Evolutionary conservation across 495 filamentous ascomycete species (phyloP).

Genomic region (Daldinia decipiens): DNA sequence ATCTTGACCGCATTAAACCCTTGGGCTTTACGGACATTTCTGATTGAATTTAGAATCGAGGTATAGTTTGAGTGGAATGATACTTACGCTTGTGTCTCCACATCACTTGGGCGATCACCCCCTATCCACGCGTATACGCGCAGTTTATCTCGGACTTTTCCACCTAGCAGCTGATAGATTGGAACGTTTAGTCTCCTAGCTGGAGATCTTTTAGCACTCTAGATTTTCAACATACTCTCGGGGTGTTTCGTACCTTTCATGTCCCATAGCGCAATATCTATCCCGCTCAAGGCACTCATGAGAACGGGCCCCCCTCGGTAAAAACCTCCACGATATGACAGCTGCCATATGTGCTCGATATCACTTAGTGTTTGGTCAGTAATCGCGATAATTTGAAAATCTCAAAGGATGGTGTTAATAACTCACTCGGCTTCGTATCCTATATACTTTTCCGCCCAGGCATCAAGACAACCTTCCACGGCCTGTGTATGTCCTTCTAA

Average conservation of each 20-base stretch:
- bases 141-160: slow-evolving; percentile 77
- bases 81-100: slow-evolving; percentile 69
- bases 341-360: slow-evolving; percentile 86
- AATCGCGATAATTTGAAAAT: not conserved
- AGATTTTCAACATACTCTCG: not conserved
- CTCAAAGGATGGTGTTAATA: not conserved
- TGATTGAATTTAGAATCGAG: slow-evolving; percentile 32
- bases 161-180: slow-evolving; percentile 78
- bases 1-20: slow-evolving; percentile 81
- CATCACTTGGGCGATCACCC: slow-evolving; percentile 79
- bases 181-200: slow-evolving; percentile 71
- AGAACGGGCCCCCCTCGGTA: slow-evolving; percentile 87
- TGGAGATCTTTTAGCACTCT: slow-evolving; percentile 26
- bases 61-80: not conserved
- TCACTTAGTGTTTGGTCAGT: slow-evolving; percentile 61
- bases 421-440: slow-evolving; percentile 79
- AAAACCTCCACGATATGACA: slow-evolving; percentile 73
- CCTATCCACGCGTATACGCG: slow-evolving; percentile 90
- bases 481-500: slow-evolving; percentile 81
- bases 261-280: slow-evolving; percentile 89
- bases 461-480: slow-evolving; percentile 78
- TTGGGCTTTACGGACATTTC: slow-evolving; percentile 70
- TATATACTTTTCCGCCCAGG: slow-evolving; percentile 68
- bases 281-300: slow-evolving; percentile 80
- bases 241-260: slow-evolving; percentile 62